phyloP scores from a whole-genome alignment of 192 early-diverging fungal species.

The Funneliformis mosseae region DNA sequence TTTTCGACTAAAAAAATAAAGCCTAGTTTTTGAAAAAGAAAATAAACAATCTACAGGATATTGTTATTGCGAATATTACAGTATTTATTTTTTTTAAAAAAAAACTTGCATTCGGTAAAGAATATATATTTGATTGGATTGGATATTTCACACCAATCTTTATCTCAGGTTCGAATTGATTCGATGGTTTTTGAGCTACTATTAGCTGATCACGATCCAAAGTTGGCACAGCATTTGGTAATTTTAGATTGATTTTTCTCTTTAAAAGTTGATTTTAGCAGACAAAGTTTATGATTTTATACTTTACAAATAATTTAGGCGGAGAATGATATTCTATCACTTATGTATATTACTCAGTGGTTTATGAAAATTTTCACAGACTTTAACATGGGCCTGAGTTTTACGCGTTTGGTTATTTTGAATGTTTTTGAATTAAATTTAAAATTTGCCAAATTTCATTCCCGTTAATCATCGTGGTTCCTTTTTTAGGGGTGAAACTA shows the following conservation, averaged over 20 bases:
- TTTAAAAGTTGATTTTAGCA: background rate
- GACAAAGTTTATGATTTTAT: background rate
- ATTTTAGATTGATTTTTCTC: constrained; percentile 24
- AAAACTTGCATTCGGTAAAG: constrained; percentile 31
- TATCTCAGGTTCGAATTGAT: constrained; percentile 79
- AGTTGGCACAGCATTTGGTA: constrained; percentile 71
- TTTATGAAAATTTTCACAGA: constrained; percentile 91
- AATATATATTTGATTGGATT: constrained; percentile 71
- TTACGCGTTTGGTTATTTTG: constrained; percentile 85
- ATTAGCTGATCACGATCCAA: constrained; percentile 66
- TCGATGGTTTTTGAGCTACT: constrained; percentile 80
- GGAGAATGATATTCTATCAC: constrained; percentile 72
- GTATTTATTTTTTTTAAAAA: constrained; percentile 46
- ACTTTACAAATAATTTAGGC: constrained; percentile 40
- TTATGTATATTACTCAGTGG: constrained; percentile 95
- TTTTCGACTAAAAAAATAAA: constrained; percentile 12
- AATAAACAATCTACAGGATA: constrained; percentile 87
- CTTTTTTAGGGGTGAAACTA: constrained; percentile 68
- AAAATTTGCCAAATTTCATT: background rate
- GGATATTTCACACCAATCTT: constrained; percentile 77
- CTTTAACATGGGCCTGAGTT: constrained; percentile 85
- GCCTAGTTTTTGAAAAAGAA: constrained; percentile 90
- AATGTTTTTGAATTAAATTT: constrained; percentile 46
- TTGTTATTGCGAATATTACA: constrained; percentile 92
- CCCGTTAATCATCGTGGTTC: background rate